Conservation (phyloP, 75 land plant species). For the Ceratopteris richardii region DNA sequence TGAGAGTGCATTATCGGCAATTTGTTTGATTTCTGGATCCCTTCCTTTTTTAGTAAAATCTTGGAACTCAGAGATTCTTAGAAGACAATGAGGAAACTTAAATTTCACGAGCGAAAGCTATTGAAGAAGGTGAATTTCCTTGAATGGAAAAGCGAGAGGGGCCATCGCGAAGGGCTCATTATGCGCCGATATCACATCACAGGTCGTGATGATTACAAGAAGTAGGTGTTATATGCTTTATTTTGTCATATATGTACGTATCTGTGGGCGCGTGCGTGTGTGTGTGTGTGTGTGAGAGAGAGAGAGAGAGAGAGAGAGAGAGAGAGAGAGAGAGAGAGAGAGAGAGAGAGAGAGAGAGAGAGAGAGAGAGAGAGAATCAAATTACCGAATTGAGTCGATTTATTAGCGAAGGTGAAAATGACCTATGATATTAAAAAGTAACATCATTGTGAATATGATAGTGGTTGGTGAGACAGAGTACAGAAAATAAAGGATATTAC, state of each 20-base stretch:
- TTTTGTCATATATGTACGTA: background rate
- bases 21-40: too few relatives aligned
- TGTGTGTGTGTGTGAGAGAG: background rate
- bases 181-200: slow-evolving; percentile 71
- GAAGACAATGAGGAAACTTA: slow-evolving; percentile 90
- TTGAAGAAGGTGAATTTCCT: slow-evolving; percentile 82
- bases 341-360: background rate
- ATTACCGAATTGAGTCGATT: too few relatives aligned
- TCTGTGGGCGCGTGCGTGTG: background rate
- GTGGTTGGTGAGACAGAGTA: too few relatives aligned
- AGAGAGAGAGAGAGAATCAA: background rate
- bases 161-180: slow-evolving; percentile 57
- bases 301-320: slow-evolving; percentile 3
- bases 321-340: slow-evolving; percentile 3
- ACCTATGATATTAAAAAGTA: too few relatives aligned
- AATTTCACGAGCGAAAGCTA: slow-evolving; percentile 83
- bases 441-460: too few relatives aligned
- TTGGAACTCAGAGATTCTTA: too few relatives aligned
- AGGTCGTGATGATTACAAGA: slow-evolving; percentile 87
- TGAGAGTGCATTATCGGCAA: too few relatives aligned
- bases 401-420: too few relatives aligned
- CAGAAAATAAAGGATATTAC: too few relatives aligned
- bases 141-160: slow-evolving; percentile 80
- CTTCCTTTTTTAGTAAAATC: too few relatives aligned
- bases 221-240: too few relatives aligned